These are phyloP conservation scores for Bolboschoenoplectus hybrid DNA, from an alignment of 202 grass and related monocot species.

Conservation along the genomic window DNA sequence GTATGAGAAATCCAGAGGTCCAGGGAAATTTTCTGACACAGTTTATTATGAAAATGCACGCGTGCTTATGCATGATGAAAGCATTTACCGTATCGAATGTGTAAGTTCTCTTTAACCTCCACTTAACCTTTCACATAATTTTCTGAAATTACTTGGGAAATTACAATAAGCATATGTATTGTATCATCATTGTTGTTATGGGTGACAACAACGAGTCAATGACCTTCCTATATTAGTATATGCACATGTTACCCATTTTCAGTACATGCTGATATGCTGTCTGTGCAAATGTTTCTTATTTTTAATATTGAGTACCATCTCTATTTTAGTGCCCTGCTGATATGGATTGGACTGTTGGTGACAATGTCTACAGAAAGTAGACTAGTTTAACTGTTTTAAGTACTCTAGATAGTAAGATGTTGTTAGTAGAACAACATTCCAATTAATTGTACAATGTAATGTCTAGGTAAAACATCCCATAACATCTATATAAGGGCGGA, in stretches of 20 bases:
- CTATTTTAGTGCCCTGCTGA: not conserved
- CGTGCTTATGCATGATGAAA: slow-evolving; percentile 70
- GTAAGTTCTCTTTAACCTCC: slow-evolving; percentile 45
- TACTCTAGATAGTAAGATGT: not conserved
- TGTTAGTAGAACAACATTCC: not conserved
- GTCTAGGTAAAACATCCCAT: not conserved
- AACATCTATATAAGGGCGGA: no score
- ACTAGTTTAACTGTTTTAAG: not conserved
- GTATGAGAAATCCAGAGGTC: slow-evolving; percentile 69
- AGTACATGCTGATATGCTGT: not conserved
- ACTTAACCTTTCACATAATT: slow-evolving; percentile 5
- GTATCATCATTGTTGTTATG: slow-evolving; percentile 8
- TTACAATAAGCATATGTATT: not conserved
- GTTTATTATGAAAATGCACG: slow-evolving; percentile 82
- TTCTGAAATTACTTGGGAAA: slow-evolving; percentile 13
- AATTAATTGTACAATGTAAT: not conserved
- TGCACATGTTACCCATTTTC: not conserved
- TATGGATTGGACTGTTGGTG: not conserved
- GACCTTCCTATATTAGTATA: not conserved
- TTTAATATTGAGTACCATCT: not conserved
- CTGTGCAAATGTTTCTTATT: not conserved
- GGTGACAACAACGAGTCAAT: not conserved
- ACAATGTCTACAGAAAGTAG: not conserved
- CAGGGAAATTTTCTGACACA: slow-evolving; percentile 56
- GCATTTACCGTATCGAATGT: slow-evolving; percentile 66